These are phyloP conservation scores for Ustilago curta DNA, from an alignment of 1,284 basidiomycete species.

Conservation along the genomic window DNA sequence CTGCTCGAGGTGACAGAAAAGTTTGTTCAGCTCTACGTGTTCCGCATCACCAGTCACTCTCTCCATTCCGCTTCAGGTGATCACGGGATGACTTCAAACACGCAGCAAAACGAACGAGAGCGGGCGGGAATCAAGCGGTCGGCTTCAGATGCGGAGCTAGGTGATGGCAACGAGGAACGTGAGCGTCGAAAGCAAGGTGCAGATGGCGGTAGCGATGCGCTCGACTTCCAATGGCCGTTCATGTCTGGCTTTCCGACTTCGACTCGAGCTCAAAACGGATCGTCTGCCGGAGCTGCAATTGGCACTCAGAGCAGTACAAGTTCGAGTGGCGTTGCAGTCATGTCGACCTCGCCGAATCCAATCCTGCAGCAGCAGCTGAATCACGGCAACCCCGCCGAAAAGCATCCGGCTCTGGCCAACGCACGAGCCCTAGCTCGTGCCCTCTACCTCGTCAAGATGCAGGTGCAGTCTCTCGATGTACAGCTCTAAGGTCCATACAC, in stretches of 20 bases:
- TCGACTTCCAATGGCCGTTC: slow-evolving; percentile 49
- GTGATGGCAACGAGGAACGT: slow-evolving; percentile 1
- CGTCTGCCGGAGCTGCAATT: slow-evolving; percentile 3
- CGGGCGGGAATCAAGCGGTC: slow-evolving; percentile 30
- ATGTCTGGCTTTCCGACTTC: slow-evolving; percentile 38
- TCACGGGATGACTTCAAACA: background rate
- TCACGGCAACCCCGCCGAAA: slow-evolving; percentile 44
- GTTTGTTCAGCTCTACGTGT: slow-evolving; percentile 55
- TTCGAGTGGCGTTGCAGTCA: background rate
- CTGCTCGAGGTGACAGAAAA: slow-evolving; percentile 41
- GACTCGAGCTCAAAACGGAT: slow-evolving; percentile 1
- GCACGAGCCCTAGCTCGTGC: slow-evolving; percentile 45
- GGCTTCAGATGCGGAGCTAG: slow-evolving; percentile 30
- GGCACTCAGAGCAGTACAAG: slow-evolving; percentile 5
- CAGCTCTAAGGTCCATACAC: slow-evolving; percentile 17
- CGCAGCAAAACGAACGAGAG: slow-evolving; percentile 1
- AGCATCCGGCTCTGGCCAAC: slow-evolving; percentile 50
- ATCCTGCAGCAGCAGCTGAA: slow-evolving; percentile 31
- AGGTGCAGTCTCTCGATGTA: slow-evolving; percentile 36
- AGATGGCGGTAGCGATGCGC: slow-evolving; percentile 21
- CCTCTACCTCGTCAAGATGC: slow-evolving; percentile 51
- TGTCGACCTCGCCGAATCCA: slow-evolving; percentile 15
- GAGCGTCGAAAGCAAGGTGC: slow-evolving; percentile 5
- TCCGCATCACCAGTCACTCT: slow-evolving; percentile 43
- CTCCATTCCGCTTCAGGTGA: slow-evolving; percentile 30